Evolutionary conservation across 1,284 basidiomycete genomes (phyloP).

Genomic region (Retiboletus flavoniger): DNA sequence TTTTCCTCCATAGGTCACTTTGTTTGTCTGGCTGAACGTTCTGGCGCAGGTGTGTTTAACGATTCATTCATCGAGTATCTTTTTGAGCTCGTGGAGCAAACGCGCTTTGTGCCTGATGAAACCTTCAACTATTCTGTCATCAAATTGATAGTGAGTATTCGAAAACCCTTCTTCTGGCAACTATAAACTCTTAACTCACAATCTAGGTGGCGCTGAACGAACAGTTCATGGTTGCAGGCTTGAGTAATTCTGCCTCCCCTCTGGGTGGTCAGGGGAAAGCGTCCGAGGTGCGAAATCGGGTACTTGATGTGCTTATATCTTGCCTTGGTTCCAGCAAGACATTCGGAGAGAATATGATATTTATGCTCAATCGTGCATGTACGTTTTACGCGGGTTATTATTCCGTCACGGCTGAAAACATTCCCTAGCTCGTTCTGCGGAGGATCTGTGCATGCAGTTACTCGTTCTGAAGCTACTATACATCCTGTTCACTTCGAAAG

Average conservation of each 20-base stretch:
- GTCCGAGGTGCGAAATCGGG: conserved; percentile 63
- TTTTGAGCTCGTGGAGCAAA: conserved; percentile 93
- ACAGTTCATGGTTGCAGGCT: conserved; percentile 91
- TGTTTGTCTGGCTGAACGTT: conserved; percentile 5
- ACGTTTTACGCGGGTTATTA: conserved; percentile 34
- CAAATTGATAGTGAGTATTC: conserved; percentile 75
- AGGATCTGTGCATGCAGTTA: conserved; percentile 93
- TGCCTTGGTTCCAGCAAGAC: conserved; percentile 86
- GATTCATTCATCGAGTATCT: conserved; percentile 86
- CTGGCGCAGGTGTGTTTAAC: conserved; percentile 65
- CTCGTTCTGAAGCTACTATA: conserved; percentile 95
- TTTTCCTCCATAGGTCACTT: background rate
- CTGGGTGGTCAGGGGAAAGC: conserved; percentile 24
- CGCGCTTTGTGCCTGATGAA: conserved; percentile 85
- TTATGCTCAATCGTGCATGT: conserved; percentile 96
- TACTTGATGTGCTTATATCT: conserved; percentile 80
- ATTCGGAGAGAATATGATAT: conserved; percentile 98
- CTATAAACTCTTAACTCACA: background rate
- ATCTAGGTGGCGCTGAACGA: conserved; percentile 90
- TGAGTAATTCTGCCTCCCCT: conserved; percentile 34
- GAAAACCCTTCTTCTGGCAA: background rate
- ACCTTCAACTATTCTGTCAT: conserved; percentile 92
- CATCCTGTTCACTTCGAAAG: conserved; percentile 90
- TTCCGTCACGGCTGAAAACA: conserved; percentile 3
- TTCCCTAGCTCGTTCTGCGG: conserved; percentile 70